phyloP scores from a whole-genome alignment of 106 monocot species.

The Chionographis japonica region DNA sequence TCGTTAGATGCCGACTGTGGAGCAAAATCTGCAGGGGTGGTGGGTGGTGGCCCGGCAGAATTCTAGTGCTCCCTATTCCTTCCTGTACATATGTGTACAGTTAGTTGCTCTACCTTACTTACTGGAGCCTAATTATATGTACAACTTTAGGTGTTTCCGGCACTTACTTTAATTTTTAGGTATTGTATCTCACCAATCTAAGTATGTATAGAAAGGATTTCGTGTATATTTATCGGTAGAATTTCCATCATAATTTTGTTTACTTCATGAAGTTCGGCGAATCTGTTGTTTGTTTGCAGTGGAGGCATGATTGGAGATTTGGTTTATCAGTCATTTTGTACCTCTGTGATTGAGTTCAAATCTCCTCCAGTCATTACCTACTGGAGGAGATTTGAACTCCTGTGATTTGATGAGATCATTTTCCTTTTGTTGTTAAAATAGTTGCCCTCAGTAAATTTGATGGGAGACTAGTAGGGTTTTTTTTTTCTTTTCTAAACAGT shows the following conservation, averaged over 20 bases:
- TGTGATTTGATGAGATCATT: no score
- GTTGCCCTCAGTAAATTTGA: no score
- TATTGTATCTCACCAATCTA: background rate
- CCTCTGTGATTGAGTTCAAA: no score
- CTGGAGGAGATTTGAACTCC: no score
- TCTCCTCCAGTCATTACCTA: no score
- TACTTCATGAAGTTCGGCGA: no score
- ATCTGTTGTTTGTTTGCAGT: no score
- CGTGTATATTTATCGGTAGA: background rate
- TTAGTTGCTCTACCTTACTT: background rate
- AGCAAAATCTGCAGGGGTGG: slow-evolving; percentile 5
- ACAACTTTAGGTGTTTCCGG: slow-evolving; percentile 16
- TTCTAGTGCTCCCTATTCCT: slow-evolving; percentile 5
- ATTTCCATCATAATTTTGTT: background rate
- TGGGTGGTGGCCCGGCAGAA: slow-evolving; percentile 10
- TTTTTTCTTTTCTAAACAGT: no score
- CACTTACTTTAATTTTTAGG: background rate
- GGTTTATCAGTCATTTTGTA: no score
- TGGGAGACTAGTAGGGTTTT: no score
- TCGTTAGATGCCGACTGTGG: background rate
- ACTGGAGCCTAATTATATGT: background rate
- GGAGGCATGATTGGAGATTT: no score
- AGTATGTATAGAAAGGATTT: background rate
- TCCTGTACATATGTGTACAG: slow-evolving; percentile 50
- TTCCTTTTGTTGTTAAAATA: no score